Percentiles rank a stretch among this genome's conserved stretches.
Conservation (phyloP, 345 rosid genomes). For the Nephelium lappaceum region DNA sequence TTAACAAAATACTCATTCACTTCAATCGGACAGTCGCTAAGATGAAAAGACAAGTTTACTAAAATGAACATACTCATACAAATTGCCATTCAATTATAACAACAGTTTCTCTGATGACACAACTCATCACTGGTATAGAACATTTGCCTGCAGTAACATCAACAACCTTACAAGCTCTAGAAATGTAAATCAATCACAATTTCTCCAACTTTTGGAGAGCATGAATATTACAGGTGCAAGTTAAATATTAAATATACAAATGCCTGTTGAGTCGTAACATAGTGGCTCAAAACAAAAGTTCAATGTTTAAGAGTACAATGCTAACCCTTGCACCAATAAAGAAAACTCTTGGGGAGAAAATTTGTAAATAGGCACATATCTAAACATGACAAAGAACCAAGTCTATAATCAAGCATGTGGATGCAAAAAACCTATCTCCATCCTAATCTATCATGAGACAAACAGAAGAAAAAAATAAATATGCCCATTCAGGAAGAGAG, state of each 20-base stretch:
- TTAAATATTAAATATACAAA: constrained; percentile 1
- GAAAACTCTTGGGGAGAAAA: background rate
- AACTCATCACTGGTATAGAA: background rate
- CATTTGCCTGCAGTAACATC: background rate
- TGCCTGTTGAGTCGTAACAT: background rate
- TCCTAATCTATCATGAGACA: background rate
- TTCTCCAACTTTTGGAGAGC: background rate
- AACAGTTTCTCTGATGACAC: background rate
- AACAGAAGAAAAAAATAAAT: background rate
- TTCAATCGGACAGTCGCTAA: background rate
- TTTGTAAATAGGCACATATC: background rate
- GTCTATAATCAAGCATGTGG: background rate
- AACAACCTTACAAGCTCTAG: background rate
- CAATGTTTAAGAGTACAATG: background rate
- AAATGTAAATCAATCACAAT: background rate
- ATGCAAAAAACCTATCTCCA: background rate
- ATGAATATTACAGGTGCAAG: background rate
- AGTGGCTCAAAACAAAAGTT: background rate
- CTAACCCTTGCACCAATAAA: background rate
- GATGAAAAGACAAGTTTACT: background rate
- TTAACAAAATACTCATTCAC: background rate
- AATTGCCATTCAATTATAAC: background rate
- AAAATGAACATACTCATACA: background rate
- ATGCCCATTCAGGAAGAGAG: background rate
- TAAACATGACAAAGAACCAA: background rate